Evolutionary conservation across 2,329 filamentous ascomycete genomes (phyloP), one percentile per base, ranked within the genome.

Genomic region (Colletotrichum somersetense): DNA sequence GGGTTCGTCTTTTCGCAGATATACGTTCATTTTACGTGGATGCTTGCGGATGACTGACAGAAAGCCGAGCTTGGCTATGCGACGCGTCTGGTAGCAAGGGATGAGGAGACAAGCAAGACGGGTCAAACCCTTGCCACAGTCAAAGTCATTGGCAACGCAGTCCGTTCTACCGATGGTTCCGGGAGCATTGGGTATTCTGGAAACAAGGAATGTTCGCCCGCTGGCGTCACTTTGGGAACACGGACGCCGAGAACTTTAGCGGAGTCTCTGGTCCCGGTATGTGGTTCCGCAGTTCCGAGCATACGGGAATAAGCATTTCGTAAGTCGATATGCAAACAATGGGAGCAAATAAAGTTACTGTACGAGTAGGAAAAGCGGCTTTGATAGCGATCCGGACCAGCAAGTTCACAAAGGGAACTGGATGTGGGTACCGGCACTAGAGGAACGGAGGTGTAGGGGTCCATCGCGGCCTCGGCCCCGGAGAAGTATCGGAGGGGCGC

Each of bases 391-490:
- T 52, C 58, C 57, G 53, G 26, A 35, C 44, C 5, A 56, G 42
- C 12, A 50, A 50, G 16, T 42, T 50, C 20, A 48, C 30, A 58
- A 64, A 69, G 58, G 48, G 30, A 38, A 42, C 14, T 48, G 55
- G 30, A 26, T 42, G 55, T 42, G 30, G n/a, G 38, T 30, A 42
- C 40, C 38, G 23, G 48, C 42, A 26, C 18, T 18, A 64, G 12
- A 38, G 20, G 42, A 64, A 58, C 68, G 65, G 52, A 58, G 8
- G n/a, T 53, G 48, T 40, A 58, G 53, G 46, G 66, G 55, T 61
- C 66, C 46, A 69, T 55, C 38, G 53, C 55, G 66, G 66, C 52
- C 69, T 63, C 55, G 66, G 66, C 66, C 53, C 58, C 69, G 69
- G 59, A 56, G 59, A 65, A 61, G 44, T 48, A 65, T 65, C 66